Base-by-base conservation (phyloP, 257 asterid genomes). In the Salvia rosmarinus region DNA sequence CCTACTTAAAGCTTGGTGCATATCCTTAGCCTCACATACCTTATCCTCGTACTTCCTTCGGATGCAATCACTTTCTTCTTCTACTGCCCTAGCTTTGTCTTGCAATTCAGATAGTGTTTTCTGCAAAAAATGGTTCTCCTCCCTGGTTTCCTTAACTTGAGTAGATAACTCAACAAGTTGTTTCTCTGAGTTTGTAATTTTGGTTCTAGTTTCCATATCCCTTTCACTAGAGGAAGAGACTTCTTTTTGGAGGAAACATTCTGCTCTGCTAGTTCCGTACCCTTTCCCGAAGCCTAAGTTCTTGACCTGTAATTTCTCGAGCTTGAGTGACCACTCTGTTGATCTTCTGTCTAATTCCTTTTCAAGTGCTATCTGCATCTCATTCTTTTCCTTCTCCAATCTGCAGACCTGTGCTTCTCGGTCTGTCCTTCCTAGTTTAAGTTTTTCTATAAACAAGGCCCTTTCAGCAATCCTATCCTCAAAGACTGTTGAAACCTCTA, bases 231-330 rank as follows among this genome's bases (percentile, higher is more conserved):
- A 84, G 44, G 96, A 85, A 62, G 87, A 87, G 72, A 90, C 86
- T 81, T 95, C 98, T 78, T 90, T 85, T 82, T 95, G 98, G 65
- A 95, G 95, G 79, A 77, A 60, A 95, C 99, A 77, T 95, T 95
- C 80, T 88, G 99, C 79, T 95, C 99, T 49, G 98, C 99, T 30
- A 95, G 86, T 75, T 95, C 96, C 96, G 82, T 63, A 90, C 90
- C 87, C 98, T 87, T n/a, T 95, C 99, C 46, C 98, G 86, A 76
- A 95, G 98, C 83, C 95, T 85, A 42, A 88, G 94, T 75, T 95
- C 99, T 87, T 88, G 97, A 83, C 75, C 80, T 90, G 91, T 76
- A 90, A 87, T 76, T 83, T 95, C 80, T 95, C 96, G 54, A 90
- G 95, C 82, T 90, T 95, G 69, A 65, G 76, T 12, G 95, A 87